Evolutionary conservation across 2,329 filamentous ascomycete species (phyloP).

Genomic region (Sclerotiophoma versabilis): DNA sequence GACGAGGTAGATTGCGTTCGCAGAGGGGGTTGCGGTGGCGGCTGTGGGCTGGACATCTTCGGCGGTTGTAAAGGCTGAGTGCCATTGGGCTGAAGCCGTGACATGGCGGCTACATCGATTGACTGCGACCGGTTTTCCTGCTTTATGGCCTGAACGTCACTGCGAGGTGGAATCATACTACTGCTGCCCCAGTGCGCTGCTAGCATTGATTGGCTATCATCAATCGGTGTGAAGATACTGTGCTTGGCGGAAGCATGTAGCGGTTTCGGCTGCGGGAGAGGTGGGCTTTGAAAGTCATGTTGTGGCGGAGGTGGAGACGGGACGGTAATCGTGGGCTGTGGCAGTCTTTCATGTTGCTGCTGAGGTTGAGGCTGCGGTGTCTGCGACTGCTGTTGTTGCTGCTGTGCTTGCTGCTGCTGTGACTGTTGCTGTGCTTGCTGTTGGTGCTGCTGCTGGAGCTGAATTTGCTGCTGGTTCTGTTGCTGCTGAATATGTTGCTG

Average conservation of each 20-base stretch:
- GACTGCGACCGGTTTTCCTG: constrained; percentile 65
- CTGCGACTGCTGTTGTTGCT: constrained; percentile 70
- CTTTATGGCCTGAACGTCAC: constrained; percentile 55
- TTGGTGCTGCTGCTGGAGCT: constrained; percentile 52
- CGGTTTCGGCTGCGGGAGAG: constrained; percentile 69
- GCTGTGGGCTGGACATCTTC: constrained; percentile 37
- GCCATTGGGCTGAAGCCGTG: constrained; percentile 51
- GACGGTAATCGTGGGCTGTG: constrained; percentile 47
- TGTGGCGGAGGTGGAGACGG: constrained; percentile 60
- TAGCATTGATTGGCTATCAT: constrained; percentile 87
- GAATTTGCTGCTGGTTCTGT: background rate
- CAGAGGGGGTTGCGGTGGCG: constrained; percentile 54
- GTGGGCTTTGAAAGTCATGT: constrained; percentile 62
- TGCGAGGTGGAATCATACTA: constrained; percentile 57
- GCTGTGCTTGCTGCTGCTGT: constrained; percentile 72
- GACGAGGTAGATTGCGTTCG: constrained; percentile 66
- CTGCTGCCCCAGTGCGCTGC: constrained; percentile 75
- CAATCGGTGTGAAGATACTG: constrained; percentile 97
- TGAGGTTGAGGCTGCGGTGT: constrained; percentile 76
- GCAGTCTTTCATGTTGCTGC: constrained; percentile 68
- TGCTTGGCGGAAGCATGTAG: constrained; percentile 71
- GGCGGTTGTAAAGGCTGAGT: constrained; percentile 62
- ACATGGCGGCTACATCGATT: constrained; percentile 66
- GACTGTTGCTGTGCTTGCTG: constrained; percentile 74
- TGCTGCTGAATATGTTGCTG: constrained; percentile 61